Evolutionary conservation across 352 stramenopile genomes (phyloP).

Genomic region (Globisporangium radiosum): DNA sequence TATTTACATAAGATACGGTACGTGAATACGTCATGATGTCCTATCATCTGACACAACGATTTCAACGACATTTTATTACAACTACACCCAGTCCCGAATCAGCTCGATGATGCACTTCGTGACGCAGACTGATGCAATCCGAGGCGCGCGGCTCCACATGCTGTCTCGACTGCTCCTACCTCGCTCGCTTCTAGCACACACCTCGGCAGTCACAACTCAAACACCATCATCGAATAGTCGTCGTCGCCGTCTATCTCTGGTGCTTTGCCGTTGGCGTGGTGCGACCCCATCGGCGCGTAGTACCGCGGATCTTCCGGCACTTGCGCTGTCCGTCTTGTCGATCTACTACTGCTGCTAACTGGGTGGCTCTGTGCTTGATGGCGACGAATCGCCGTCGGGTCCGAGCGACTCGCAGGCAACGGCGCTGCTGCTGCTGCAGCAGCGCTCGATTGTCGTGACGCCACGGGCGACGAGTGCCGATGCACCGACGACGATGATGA

Average conservation of each 20-base stretch:
- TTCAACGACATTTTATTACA: too few species aligned
- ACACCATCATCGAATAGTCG: slow-evolving; percentile 7
- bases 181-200: background rate
- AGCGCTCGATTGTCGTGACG: slow-evolving; percentile 1
- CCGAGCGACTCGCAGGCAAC: slow-evolving; percentile 11
- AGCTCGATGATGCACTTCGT: too few species aligned
- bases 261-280: background rate
- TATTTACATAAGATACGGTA: too few species aligned
- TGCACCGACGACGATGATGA: background rate
- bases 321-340: background rate
- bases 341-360: background rate
- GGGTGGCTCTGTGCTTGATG: slow-evolving; percentile 8
- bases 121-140: too few species aligned
- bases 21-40: too few species aligned
- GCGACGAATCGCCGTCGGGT: slow-evolving; percentile 8
- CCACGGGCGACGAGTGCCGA: slow-evolving; percentile 11
- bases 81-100: too few species aligned
- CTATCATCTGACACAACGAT: too few species aligned
- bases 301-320: slow-evolving; percentile 4
- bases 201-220: slow-evolving; percentile 8
- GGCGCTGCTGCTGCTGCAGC: background rate
- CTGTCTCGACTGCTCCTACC: background rate
- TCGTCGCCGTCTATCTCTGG: slow-evolving; percentile 5
- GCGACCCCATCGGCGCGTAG: slow-evolving; percentile 2
- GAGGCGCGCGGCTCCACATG: background rate